phyloP scores from a whole-genome alignment of 2,329 filamentous ascomycete species.

The Emergomyces pasteurianus region DNA sequence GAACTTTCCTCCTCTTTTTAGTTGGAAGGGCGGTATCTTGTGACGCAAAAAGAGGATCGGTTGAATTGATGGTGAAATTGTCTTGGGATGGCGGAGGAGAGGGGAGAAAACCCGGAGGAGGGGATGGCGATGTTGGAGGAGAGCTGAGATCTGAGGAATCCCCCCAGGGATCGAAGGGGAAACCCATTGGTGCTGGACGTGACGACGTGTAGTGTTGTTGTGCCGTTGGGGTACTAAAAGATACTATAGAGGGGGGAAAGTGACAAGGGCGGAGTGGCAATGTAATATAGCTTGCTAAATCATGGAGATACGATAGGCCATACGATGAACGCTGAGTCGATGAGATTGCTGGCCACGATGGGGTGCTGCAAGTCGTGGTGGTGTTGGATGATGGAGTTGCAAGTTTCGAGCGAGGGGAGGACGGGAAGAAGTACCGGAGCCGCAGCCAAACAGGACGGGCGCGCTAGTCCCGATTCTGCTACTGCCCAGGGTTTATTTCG shows the following conservation, averaged over 20 bases:
- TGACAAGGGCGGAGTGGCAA: background rate
- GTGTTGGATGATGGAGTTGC: background rate
- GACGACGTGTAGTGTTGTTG: background rate
- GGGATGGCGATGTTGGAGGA: conserved; percentile 26
- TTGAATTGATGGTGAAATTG: conserved; percentile 19
- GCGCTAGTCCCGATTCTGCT: conserved; percentile 2
- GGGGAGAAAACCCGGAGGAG: conserved; percentile 28
- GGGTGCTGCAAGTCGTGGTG: background rate
- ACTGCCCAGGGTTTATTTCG: conserved; percentile 3
- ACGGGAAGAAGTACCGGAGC: conserved; percentile 1
- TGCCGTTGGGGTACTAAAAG: background rate
- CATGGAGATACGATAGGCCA: background rate
- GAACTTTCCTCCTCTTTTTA: conserved; percentile 61
- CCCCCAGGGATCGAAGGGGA: conserved; percentile 16
- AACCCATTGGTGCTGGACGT: background rate
- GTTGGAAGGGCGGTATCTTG: conserved; percentile 55
- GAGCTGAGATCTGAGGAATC: conserved; percentile 32
- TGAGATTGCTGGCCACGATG: background rate
- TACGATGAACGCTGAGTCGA: background rate
- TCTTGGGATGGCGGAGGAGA: conserved; percentile 35
- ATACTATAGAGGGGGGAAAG: background rate
- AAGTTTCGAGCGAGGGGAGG: background rate
- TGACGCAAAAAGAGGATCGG: conserved; percentile 20
- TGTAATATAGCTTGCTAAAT: background rate
- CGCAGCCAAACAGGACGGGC: background rate